phyloP scores from a whole-genome alignment of 805 yeast genomes.

The Candida parachauliodes region DNA sequence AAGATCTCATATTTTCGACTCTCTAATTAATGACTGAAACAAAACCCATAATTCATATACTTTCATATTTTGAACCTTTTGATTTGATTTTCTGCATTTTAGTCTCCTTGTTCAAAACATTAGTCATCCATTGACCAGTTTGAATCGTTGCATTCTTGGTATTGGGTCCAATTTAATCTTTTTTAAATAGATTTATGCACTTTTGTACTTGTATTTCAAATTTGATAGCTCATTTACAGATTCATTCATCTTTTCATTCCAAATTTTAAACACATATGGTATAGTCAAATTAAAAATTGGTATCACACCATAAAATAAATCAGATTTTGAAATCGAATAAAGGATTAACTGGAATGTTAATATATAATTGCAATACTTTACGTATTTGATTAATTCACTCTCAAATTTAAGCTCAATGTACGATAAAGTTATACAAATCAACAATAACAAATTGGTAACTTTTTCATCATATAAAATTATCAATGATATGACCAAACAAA shows the following conservation, averaged over 20 bases:
- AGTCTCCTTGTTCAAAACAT: too few relatives aligned
- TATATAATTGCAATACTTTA: neutral
- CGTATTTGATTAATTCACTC: neutral
- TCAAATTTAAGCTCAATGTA: constrained; percentile 4
- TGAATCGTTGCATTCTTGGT: too few relatives aligned
- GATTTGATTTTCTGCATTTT: too few relatives aligned
- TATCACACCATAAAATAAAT: constrained; percentile 1
- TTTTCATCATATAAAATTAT: neutral
- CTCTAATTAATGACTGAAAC: too few relatives aligned
- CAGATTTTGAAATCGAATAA: neutral
- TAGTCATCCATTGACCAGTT: too few relatives aligned
- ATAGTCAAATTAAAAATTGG: constrained; percentile 12
- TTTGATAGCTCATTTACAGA: constrained; percentile 11
- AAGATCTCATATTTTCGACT: too few relatives aligned
- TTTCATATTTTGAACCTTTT: too few relatives aligned
- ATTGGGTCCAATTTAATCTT: too few relatives aligned
- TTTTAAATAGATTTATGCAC: constrained; percentile 12
- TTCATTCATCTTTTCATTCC: constrained; percentile 10
- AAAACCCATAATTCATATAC: too few relatives aligned
- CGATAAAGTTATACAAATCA: constrained; percentile 3
- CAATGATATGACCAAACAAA: neutral
- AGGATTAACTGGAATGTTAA: neutral
- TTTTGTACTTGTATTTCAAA: constrained; percentile 17
- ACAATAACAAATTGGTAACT: neutral
- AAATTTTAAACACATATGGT: constrained; percentile 8